These are phyloP conservation scores for Acer yangbiense DNA, from an alignment of 345 rosid species.

Conservation along the genomic window DNA sequence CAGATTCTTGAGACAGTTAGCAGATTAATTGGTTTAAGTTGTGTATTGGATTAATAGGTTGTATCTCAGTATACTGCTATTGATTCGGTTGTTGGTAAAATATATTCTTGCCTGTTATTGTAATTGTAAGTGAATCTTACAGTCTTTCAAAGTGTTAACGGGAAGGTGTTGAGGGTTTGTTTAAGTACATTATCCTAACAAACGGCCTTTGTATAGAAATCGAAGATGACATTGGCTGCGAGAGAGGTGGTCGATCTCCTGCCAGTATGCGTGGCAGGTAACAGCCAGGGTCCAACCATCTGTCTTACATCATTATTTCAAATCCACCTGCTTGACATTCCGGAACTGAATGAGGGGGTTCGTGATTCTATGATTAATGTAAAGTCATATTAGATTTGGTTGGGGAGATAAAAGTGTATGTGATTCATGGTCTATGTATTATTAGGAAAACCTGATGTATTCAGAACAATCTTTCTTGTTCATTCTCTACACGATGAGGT, in stretches of 20 bases:
- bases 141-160: too few relatives aligned
- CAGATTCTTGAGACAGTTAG: too few relatives aligned
- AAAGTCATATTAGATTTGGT: slow-evolving; percentile 35
- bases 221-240: slow-evolving; percentile 67
- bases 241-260: slow-evolving; percentile 73
- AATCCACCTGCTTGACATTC: slow-evolving; percentile 24
- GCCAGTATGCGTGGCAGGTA: slow-evolving; percentile 63
- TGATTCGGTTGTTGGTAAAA: too few relatives aligned
- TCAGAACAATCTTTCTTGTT: slow-evolving; percentile 15
- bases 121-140: too few relatives aligned
- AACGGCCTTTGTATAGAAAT: slow-evolving; percentile 57
- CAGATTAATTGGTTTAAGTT: too few relatives aligned
- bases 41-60: too few relatives aligned
- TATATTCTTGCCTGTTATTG: too few relatives aligned
- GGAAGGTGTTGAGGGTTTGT: too few relatives aligned
- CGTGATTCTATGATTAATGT: slow-evolving; percentile 27
- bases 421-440: slow-evolving; percentile 31
- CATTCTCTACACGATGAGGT: slow-evolving; percentile 24
- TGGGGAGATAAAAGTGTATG: slow-evolving; percentile 21
- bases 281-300: slow-evolving; percentile 17
- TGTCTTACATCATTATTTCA: slow-evolving; percentile 21
- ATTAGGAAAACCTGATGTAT: slow-evolving; percentile 29
- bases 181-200: too few relatives aligned
- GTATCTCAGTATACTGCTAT: too few relatives aligned
- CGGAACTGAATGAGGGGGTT: slow-evolving; percentile 19